Conservation (phyloP, 805 yeast species). For the Tetrapisispora arboricola region DNA sequence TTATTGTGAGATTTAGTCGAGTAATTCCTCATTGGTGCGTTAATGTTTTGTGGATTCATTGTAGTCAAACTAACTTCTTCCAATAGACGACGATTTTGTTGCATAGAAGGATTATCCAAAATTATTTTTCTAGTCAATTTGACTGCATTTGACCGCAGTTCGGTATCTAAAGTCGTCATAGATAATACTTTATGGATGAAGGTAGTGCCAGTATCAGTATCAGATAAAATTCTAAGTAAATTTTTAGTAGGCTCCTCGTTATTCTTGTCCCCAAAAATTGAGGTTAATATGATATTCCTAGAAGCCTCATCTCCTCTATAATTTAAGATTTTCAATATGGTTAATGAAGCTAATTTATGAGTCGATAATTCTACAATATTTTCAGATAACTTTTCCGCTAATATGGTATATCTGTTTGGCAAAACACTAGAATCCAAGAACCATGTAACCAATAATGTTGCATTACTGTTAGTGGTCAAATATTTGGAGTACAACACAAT, state of each 20-base stretch:
- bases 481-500: constrained; percentile 71
- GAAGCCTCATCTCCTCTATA: constrained; percentile 55
- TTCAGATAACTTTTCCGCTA: constrained; percentile 54
- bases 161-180: constrained; percentile 53
- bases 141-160: constrained; percentile 46
- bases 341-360: constrained; percentile 77
- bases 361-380: constrained; percentile 55
- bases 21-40: neutral
- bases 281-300: constrained; percentile 49
- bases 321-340: constrained; percentile 68
- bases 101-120: constrained; percentile 49
- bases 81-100: constrained; percentile 74
- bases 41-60: neutral
- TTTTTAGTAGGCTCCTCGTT: constrained; percentile 34
- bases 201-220: constrained; percentile 58
- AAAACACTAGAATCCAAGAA: constrained; percentile 73
- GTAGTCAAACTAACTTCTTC: constrained; percentile 74
- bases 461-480: constrained; percentile 74
- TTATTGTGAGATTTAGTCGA: constrained; percentile 18
- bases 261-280: constrained; percentile 48
- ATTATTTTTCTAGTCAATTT: constrained; percentile 55
- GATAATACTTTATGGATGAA: constrained; percentile 74
- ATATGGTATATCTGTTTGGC: constrained; percentile 52
- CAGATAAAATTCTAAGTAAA: constrained; percentile 53
- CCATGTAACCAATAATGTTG: constrained; percentile 88